Conservation (phyloP, 2,329 filamentous ascomycete species). For the Dothidotthia symphoricarpi region DNA sequence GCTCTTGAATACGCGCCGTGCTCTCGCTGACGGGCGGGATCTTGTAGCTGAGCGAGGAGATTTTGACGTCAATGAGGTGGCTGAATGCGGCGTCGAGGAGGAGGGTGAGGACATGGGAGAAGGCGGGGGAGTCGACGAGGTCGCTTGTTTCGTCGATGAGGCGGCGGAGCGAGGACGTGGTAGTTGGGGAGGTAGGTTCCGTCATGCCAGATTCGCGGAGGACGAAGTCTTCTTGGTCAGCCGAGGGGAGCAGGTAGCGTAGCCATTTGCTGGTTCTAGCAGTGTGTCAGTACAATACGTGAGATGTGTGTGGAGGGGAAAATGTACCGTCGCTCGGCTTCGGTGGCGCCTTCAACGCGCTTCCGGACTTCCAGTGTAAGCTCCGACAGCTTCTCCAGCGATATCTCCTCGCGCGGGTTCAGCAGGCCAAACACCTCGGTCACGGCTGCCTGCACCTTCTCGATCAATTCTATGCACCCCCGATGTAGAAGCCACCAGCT, state of each 20-base stretch:
- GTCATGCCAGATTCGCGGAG: slow-evolving; percentile 81
- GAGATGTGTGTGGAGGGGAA: not conserved
- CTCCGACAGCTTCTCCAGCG: slow-evolving; percentile 74
- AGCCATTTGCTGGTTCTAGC: slow-evolving; percentile 68
- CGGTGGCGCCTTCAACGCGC: slow-evolving; percentile 74
- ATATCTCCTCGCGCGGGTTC: slow-evolving; percentile 84
- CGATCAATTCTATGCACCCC: slow-evolving; percentile 80
- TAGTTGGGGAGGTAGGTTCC: slow-evolving; percentile 38
- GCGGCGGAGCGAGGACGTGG: slow-evolving; percentile 65
- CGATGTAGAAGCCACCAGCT: slow-evolving; percentile 97
- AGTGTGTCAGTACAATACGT: slow-evolving; percentile 11
- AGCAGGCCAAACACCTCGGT: slow-evolving; percentile 84
- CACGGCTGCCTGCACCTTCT: slow-evolving; percentile 80
- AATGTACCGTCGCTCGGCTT: slow-evolving; percentile 57
- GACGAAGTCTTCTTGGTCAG: slow-evolving; percentile 76
- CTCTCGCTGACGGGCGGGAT: slow-evolving; percentile 48
- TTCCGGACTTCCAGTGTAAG: slow-evolving; percentile 80
- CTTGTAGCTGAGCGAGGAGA: slow-evolving; percentile 77
- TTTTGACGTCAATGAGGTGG: slow-evolving; percentile 76
- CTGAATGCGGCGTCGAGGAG: slow-evolving; percentile 87
- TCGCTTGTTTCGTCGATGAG: slow-evolving; percentile 95
- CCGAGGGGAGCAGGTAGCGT: slow-evolving; percentile 75
- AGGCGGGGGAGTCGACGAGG: slow-evolving; percentile 88
- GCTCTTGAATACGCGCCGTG: slow-evolving; percentile 50
- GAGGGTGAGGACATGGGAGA: slow-evolving; percentile 79